Evolutionary conservation across 805 yeast species (phyloP).

Genomic region (Wickerhamiella brachini): DNA sequence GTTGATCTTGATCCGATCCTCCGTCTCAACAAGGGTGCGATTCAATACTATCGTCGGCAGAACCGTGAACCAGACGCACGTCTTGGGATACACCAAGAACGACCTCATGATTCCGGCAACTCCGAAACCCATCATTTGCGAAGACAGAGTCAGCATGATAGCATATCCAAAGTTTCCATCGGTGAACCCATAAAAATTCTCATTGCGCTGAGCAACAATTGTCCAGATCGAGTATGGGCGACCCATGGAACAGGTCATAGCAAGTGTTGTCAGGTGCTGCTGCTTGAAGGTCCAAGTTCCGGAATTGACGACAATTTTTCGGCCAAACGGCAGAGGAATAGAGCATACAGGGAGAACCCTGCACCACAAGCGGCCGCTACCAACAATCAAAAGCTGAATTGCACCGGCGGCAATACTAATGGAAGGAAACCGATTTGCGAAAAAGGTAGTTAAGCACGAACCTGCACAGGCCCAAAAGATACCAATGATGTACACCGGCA

Average conservation of each 20-base stretch:
- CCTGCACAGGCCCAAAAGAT: constrained; percentile 40
- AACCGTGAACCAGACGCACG: constrained; percentile 33
- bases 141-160: constrained; percentile 36
- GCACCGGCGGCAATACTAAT: constrained; percentile 38
- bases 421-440: constrained; percentile 43
- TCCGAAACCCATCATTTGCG: constrained; percentile 54
- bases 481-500: constrained; percentile 38
- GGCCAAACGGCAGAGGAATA: constrained; percentile 2
- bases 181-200: constrained; percentile 15
- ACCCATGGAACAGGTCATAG: constrained; percentile 18
- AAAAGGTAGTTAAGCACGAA: constrained; percentile 42
- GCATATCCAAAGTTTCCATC: constrained; percentile 34
- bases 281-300: constrained; percentile 26
- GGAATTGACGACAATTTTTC: constrained; percentile 31
- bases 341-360: neutral
- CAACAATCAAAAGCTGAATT: constrained; percentile 46
- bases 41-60: constrained; percentile 36
- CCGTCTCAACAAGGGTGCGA: constrained; percentile 31
- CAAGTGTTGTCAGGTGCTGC: constrained; percentile 31
- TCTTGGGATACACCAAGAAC: constrained; percentile 39
- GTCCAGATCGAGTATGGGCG: constrained; percentile 21
- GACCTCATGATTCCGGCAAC: constrained; percentile 53
- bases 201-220: constrained; percentile 23
- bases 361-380: constrained; percentile 37
- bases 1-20: constrained; percentile 31